Conservation (phyloP, 106 monocot genomes). For the Xerophyta viscosa region DNA sequence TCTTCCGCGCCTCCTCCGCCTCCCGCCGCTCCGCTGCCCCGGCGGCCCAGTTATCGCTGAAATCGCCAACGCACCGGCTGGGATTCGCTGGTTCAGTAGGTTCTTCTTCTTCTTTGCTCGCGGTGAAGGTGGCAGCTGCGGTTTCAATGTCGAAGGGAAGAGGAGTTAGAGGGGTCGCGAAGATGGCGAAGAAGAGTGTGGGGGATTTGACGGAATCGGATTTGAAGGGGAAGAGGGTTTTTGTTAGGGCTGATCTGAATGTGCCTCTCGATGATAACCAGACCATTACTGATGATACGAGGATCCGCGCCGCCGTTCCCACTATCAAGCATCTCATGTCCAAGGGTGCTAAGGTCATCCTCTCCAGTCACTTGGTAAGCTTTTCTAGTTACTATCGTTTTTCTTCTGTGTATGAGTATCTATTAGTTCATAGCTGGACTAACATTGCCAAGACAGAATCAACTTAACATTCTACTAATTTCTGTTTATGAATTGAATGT, state of each 20-base stretch:
- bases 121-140: constrained; percentile 18
- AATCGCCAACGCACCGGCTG: constrained; percentile 24
- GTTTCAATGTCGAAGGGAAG: constrained; percentile 18
- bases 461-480: too few species aligned
- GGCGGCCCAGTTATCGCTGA: constrained; percentile 14
- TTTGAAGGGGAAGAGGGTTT: constrained; percentile 73
- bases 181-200: constrained; percentile 94
- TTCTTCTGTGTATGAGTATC: neutral
- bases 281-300: constrained; percentile 89
- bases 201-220: constrained; percentile 60
- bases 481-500: too few species aligned
- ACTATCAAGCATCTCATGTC: constrained; percentile 73
- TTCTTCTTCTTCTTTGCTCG: constrained; percentile 29
- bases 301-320: constrained; percentile 86
- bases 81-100: constrained; percentile 39
- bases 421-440: neutral
- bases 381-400: neutral
- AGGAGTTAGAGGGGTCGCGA: constrained; percentile 39
- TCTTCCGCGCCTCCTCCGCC: constrained; percentile 26
- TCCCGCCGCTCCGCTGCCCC: constrained; percentile 12
- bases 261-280: constrained; percentile 82
- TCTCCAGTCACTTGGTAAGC: constrained; percentile 82
- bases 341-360: constrained; percentile 85
- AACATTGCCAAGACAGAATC: neutral
- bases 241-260: constrained; percentile 82